phyloP scores from a whole-genome alignment of 73 alveolate genomes.

The Symbiodinium natans region DNA sequence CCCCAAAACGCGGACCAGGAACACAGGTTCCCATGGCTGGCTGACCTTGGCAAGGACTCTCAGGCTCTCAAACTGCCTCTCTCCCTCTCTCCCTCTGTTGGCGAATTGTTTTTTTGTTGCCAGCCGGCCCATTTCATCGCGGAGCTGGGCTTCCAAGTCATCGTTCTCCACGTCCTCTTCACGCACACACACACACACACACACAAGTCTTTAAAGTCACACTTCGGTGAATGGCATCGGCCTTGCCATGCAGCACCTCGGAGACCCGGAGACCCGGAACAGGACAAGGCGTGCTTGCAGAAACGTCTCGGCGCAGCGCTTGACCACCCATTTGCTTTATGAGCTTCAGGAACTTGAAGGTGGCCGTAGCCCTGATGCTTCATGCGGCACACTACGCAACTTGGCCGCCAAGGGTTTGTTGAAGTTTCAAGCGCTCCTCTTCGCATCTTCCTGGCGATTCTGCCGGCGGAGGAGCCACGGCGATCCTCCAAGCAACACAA shows the following conservation, averaged over 20 bases:
- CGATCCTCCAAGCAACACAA: not conserved
- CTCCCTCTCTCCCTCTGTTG: too few species aligned
- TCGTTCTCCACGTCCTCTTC: not conserved
- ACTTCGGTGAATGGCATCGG: too few species aligned
- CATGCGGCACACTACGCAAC: too few species aligned
- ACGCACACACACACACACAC: not conserved
- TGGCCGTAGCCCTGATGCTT: too few species aligned
- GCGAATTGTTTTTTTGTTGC: too few species aligned
- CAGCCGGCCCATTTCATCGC: not conserved
- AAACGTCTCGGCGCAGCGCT: not conserved
- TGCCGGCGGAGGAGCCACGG: not conserved
- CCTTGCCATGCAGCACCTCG: not conserved
- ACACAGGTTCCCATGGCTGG: not conserved
- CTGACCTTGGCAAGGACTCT: not conserved
- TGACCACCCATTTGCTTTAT: not conserved
- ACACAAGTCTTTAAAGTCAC: not conserved
- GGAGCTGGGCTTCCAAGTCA: not conserved
- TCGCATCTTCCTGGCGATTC: not conserved
- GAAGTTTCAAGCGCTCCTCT: too few species aligned
- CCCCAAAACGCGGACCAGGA: not conserved
- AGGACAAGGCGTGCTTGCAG: not conserved
- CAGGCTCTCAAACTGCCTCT: not conserved
- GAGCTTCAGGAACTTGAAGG: not conserved
- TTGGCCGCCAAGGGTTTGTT: too few species aligned
- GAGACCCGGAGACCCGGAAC: not conserved